Conservation (phyloP, 306 rosid species). For the Trifolium repens region DNA sequence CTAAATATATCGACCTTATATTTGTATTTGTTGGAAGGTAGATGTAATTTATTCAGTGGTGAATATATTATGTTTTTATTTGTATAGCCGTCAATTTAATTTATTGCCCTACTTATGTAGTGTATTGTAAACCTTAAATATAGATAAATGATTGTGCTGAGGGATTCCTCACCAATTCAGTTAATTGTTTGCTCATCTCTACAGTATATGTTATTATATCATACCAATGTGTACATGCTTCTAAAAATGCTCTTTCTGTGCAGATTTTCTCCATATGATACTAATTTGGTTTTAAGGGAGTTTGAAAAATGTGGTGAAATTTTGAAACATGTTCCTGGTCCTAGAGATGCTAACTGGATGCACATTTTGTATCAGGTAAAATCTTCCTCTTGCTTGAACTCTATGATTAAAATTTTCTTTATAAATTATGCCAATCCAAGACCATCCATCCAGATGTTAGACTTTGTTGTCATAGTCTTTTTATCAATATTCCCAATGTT, state of each 20-base stretch:
- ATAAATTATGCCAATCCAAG: neutral
- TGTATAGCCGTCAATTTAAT: neutral
- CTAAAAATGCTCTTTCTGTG: slow-evolving; percentile 37
- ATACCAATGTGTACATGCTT: neutral
- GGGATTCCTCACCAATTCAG: neutral
- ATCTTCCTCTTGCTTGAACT: slow-evolving; percentile 30
- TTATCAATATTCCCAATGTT: slow-evolving; percentile 3
- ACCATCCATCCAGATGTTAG: neutral
- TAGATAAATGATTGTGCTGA: neutral
- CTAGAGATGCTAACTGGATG: slow-evolving; percentile 95
- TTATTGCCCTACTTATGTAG: neutral
- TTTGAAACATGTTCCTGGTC: slow-evolving; percentile 93
- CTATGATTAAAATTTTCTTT: slow-evolving; percentile 13
- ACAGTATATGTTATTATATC: neutral
- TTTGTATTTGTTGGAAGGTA: neutral
- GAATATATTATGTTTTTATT: neutral
- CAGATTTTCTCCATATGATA: slow-evolving; percentile 90
- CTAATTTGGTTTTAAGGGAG: slow-evolving; percentile 87
- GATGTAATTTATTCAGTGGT: neutral
- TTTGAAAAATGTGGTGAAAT: slow-evolving; percentile 95
- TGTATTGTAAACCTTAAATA: neutral
- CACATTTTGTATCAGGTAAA: slow-evolving; percentile 84
- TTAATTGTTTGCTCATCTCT: neutral
- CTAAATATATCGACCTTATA: neutral
- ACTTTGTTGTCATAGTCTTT: neutral